These are phyloP conservation scores for Sporobolomyces pararoseus DNA, from an alignment of 768 basidiomycete species.

Conservation along the genomic window DNA sequence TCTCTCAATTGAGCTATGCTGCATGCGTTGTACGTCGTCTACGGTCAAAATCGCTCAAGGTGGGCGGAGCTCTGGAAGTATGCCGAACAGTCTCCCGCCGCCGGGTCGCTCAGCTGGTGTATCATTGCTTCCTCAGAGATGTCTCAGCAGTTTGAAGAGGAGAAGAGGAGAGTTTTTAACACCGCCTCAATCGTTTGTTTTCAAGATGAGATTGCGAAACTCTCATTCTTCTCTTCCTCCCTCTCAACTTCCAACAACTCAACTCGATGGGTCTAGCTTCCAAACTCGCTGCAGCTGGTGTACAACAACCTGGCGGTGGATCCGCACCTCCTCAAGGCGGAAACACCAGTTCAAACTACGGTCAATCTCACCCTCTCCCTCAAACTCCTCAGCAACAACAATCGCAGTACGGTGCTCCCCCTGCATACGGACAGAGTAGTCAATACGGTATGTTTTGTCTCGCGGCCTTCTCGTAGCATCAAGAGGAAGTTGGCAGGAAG, in stretches of 20 bases:
- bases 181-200: too few relatives aligned
- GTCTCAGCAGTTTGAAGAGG: too few relatives aligned
- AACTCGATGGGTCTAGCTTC: constrained; percentile 23
- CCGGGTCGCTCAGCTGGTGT: too few relatives aligned
- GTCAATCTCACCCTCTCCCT: constrained; percentile 1
- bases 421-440: background rate
- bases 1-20: too few relatives aligned
- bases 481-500: background rate
- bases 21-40: too few relatives aligned
- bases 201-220: too few relatives aligned
- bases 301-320: background rate
- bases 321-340: background rate
- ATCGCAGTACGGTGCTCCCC: constrained; percentile 1
- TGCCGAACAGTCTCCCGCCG: too few relatives aligned
- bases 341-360: background rate
- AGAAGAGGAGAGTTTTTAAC: too few relatives aligned
- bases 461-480: background rate
- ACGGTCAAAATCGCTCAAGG: too few relatives aligned
- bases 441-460: background rate
- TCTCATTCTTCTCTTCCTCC: background rate
- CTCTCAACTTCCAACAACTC: background rate
- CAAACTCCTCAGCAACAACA: constrained; percentile 14
- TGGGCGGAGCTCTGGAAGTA: too few relatives aligned
- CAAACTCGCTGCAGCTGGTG: constrained; percentile 24
- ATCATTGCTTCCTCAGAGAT: too few relatives aligned